A percentile compares a stretch with the other conserved stretches of the same genome.
Evolutionary conservation across 1,139 yeast genomes (phyloP).

Genomic region (Hyphopichia fennica): DNA sequence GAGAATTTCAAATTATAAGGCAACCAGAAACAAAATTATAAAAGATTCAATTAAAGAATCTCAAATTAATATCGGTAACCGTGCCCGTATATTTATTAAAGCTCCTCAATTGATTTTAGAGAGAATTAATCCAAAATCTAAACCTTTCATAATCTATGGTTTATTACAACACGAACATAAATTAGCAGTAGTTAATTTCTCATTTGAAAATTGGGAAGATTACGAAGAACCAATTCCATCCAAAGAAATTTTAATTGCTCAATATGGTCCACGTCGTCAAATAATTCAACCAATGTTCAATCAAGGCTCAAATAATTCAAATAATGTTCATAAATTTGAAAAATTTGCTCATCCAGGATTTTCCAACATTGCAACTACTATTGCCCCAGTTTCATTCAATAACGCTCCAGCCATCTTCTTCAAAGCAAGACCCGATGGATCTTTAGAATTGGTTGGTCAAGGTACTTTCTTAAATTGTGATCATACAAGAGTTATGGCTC

Average conservation of each 20-base stretch:
- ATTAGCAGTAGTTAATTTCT: conserved; percentile 76
- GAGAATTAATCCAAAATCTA: conserved; percentile 35
- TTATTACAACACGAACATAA: conserved; percentile 85
- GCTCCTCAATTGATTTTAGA: conserved; percentile 57
- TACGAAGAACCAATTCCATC: conserved; percentile 82
- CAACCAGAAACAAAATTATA: conserved; percentile 66
- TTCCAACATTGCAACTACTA: conserved; percentile 75
- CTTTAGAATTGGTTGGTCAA: conserved; percentile 74
- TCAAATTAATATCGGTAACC: conserved; percentile 66
- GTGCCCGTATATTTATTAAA: conserved; percentile 57
- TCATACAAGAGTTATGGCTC: conserved; percentile 79
- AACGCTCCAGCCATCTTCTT: conserved; percentile 80
- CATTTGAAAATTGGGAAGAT: conserved; percentile 86
- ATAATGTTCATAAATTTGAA: conserved; percentile 86
- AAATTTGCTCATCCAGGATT: conserved; percentile 80
- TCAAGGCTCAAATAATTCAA: conserved; percentile 71
- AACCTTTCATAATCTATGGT: conserved; percentile 68
- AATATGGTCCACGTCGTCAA: conserved; percentile 91
- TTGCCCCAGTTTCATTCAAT: conserved; percentile 86
- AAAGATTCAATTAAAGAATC: conserved; percentile 63
- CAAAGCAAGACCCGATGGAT: conserved; percentile 47
- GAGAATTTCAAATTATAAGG: conserved; percentile 74
- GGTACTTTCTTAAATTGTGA: conserved; percentile 90
- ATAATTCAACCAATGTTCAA: conserved; percentile 84
- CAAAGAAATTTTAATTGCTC: conserved; percentile 76